These are phyloP conservation scores for Athelia sp. DNA, from an alignment of 1,284 basidiomycete genomes.

Conservation along the genomic window DNA sequence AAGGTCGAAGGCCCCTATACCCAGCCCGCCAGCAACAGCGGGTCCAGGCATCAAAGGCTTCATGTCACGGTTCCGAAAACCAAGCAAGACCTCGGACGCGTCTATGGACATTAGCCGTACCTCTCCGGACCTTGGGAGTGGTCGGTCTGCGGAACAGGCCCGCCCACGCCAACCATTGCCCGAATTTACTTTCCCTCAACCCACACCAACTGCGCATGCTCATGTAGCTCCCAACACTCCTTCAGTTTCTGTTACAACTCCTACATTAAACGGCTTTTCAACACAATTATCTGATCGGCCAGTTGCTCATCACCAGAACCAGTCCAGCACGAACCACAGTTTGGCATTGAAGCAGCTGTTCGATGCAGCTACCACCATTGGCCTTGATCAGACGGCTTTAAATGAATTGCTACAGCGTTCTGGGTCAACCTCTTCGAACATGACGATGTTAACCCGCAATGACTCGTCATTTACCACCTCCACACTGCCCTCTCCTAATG, in stretches of 20 bases:
- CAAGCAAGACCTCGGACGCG: slow-evolving; percentile 32
- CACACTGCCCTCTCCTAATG: slow-evolving; percentile 1
- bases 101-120: slow-evolving; percentile 10
- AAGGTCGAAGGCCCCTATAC: slow-evolving; percentile 44
- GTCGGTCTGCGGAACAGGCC: slow-evolving; percentile 18
- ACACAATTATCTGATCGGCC: too few relatives aligned
- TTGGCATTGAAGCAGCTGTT: slow-evolving; percentile 66
- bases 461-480: slow-evolving; percentile 30
- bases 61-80: slow-evolving; percentile 74
- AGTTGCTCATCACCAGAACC: slow-evolving; percentile 8
- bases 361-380: slow-evolving; percentile 68
- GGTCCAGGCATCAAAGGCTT: slow-evolving; percentile 71
- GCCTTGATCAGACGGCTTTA: slow-evolving; percentile 64
- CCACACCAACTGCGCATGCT: slow-evolving; percentile 15
- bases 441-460: slow-evolving; percentile 39
- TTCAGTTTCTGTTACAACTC: slow-evolving; percentile 10
- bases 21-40: slow-evolving; percentile 63
- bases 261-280: slow-evolving; percentile 7
- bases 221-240: slow-evolving; percentile 1
- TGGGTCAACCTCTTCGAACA: slow-evolving; percentile 54
- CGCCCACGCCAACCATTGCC: slow-evolving; percentile 8
- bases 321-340: slow-evolving; percentile 12
- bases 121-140: slow-evolving; percentile 20
- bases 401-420: slow-evolving; percentile 68
- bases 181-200: not conserved